Evolutionary conservation across 2,329 filamentous ascomycete genomes (phyloP), one percentile per base, ranked within the genome.

Genomic region (Ilyonectria destructans): DNA sequence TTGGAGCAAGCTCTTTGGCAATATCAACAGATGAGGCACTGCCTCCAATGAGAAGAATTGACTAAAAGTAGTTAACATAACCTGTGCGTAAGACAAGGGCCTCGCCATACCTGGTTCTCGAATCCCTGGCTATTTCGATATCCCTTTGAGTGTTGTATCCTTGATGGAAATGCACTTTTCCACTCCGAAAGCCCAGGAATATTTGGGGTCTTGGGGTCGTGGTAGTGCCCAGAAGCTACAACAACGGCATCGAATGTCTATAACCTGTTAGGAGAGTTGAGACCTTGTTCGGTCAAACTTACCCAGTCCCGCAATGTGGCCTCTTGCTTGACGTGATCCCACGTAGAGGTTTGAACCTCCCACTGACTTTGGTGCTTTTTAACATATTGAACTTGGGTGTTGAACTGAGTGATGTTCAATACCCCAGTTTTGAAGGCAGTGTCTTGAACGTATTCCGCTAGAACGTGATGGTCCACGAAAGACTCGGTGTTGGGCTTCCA

Each of bases 81-180:
- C 23, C 23, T 23, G 3, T 23, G 23, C 2, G 23, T 23, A 23
- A 23, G 2, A 23, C 4, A 23, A 23, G 23, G 23, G 23, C 23
- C 7, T 17, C 33, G 29, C 12, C 33, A 33, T 31, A 23, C 52
- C 31, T 55, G 52, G 19, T 55, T 55, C 21, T 55, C 52, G 10
- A 33, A 55, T 37, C 52, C 52, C 10, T 55, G 37, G 17, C 9
- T 33, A n/a, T 55, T 55, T 17, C 92, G 87, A 74, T 93, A 96
- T 70, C 87, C 87, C 77, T 94, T 95, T 1, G 92, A 93, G 76
- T 93, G 91, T 6, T 83, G 84, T 21, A 93, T 85, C 7, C 82
- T 75, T 0, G 80, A 82, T 0, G 88, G 87, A 68, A 87, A 89
- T 5, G 74, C 74, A 9, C 77, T 58, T 74, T 91, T 88, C 88